phyloP scores from a whole-genome alignment of 2,329 filamentous ascomycete species.

The Mycosphaerella arachidis region DNA sequence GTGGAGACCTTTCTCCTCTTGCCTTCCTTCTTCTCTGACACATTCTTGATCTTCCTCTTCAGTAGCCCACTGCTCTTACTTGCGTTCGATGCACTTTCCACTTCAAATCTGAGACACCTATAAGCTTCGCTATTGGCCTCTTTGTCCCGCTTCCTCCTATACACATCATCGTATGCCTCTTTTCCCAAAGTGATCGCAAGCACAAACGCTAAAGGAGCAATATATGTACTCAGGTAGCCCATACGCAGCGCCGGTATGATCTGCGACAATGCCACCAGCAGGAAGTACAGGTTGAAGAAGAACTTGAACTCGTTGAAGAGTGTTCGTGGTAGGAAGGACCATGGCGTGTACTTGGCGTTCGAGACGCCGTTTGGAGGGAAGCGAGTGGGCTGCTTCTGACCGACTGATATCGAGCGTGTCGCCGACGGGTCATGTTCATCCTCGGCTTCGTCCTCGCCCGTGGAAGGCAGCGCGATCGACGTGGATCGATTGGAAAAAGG shows the following conservation, averaged over 20 bases:
- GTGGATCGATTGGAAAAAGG: slow-evolving; percentile 22
- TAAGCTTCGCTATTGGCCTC: slow-evolving; percentile 94
- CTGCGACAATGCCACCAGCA: slow-evolving; percentile 91
- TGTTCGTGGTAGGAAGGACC: slow-evolving; percentile 89
- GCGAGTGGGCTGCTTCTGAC: slow-evolving; percentile 64
- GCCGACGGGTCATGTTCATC: slow-evolving; percentile 57
- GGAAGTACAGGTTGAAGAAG: slow-evolving; percentile 99
- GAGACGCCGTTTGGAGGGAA: slow-evolving; percentile 90
- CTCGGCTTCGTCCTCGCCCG: slow-evolving; percentile 36
- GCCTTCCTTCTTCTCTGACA: slow-evolving; percentile 30
- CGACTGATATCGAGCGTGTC: slow-evolving; percentile 71
- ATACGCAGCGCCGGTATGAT: slow-evolving; percentile 84
- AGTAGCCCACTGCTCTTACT: slow-evolving; percentile 24
- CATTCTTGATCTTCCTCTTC: slow-evolving; percentile 31
- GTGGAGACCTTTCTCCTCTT: slow-evolving; percentile 32
- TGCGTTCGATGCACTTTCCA: slow-evolving; percentile 38
- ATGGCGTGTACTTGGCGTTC: slow-evolving; percentile 94
- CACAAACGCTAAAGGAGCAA: slow-evolving; percentile 88
- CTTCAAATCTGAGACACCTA: slow-evolving; percentile 67
- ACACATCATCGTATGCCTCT: slow-evolving; percentile 91
- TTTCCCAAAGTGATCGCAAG: slow-evolving; percentile 89
- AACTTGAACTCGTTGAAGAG: slow-evolving; percentile 99
- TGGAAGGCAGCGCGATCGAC: slow-evolving; percentile 25
- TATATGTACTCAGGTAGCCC: slow-evolving; percentile 90
- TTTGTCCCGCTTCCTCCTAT: slow-evolving; percentile 75